phyloP scores from a whole-genome alignment of 2,329 filamentous ascomycete genomes.

The Claviceps pazoutovae region DNA sequence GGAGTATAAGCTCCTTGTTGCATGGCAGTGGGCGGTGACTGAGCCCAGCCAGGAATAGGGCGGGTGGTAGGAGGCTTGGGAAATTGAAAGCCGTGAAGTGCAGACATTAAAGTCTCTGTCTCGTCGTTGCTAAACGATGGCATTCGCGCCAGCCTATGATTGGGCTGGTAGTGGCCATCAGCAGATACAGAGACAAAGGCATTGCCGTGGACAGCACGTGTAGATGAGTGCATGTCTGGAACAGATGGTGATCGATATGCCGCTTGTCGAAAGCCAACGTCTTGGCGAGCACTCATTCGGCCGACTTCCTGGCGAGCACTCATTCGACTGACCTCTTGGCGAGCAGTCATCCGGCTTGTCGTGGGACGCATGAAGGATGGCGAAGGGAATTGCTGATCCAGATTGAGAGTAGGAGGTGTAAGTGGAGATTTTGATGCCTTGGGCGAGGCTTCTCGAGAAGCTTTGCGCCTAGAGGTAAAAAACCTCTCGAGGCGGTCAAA shows the following conservation, averaged over 20 bases:
- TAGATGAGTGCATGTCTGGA: constrained; percentile 8
- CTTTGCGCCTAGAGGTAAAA: constrained; percentile 32
- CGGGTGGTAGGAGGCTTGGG: constrained; percentile 20
- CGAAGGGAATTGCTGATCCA: constrained; percentile 29
- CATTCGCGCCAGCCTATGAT: constrained; percentile 8
- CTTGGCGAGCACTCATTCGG: constrained; percentile 44
- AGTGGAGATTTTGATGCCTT: constrained; percentile 11
- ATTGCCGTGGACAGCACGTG: constrained; percentile 4
- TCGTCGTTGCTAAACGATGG: constrained; percentile 14
- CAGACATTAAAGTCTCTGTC: constrained; percentile 13
- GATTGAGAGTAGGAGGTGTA: constrained; percentile 9
- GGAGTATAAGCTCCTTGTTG: constrained; percentile 10
- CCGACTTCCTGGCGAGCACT: constrained; percentile 29
- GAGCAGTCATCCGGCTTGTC: constrained; percentile 40
- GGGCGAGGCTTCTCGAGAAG: constrained; percentile 12
- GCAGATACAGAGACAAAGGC: constrained; percentile 6
- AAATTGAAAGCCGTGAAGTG: constrained; percentile 24
- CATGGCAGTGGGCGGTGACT: constrained; percentile 10
- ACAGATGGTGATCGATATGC: constrained; percentile 17
- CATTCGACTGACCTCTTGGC: constrained; percentile 26
- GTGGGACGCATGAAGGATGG: constrained; percentile 44
- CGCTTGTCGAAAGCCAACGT: constrained; percentile 21
- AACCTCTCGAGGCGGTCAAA: constrained; percentile 38
- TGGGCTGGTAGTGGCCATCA: constrained; percentile 3
- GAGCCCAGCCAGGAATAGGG: constrained; percentile 13